Evolutionary conservation across 164 flowering plant genomes (phyloP).

Genomic region (grape (Vitis vinifera)): DNA sequence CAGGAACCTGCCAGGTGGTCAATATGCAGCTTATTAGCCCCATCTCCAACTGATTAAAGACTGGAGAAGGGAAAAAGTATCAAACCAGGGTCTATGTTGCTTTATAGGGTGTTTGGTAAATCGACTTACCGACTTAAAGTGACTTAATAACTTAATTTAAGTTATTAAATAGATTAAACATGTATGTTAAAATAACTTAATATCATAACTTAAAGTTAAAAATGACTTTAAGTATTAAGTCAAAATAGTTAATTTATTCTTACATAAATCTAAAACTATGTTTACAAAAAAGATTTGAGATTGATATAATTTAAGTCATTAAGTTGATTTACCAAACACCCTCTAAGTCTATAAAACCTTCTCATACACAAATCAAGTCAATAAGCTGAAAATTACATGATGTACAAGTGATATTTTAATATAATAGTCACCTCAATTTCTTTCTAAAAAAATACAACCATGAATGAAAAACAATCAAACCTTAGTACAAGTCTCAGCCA

Average conservation of each 20-base stretch:
- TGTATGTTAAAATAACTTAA: too few relatives aligned
- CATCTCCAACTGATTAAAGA: neutral
- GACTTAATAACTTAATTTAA: too few relatives aligned
- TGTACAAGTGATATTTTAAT: neutral
- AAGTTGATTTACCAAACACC: neutral
- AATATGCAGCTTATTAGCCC: neutral
- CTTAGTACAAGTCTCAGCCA: conserved; percentile 10
- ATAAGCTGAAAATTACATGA: neutral
- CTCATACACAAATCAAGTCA: neutral
- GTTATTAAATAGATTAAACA: too few relatives aligned
- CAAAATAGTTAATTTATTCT: too few relatives aligned
- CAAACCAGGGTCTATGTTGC: neutral
- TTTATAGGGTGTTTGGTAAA: too few relatives aligned
- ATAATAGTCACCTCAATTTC: neutral
- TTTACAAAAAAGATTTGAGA: too few relatives aligned
- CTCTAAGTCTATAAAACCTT: neutral
- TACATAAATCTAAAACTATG: too few relatives aligned
- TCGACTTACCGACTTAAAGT: too few relatives aligned
- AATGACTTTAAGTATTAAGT: too few relatives aligned
- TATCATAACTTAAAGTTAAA: too few relatives aligned
- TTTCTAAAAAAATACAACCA: neutral
- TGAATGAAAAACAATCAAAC: conserved; percentile 13
- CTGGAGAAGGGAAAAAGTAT: neutral
- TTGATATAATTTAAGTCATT: too few relatives aligned
- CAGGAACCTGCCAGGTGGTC: neutral